These are phyloP conservation scores for Trichoderma hamatum DNA, from an alignment of 2,329 filamentous ascomycete species.

Conservation along the genomic window DNA sequence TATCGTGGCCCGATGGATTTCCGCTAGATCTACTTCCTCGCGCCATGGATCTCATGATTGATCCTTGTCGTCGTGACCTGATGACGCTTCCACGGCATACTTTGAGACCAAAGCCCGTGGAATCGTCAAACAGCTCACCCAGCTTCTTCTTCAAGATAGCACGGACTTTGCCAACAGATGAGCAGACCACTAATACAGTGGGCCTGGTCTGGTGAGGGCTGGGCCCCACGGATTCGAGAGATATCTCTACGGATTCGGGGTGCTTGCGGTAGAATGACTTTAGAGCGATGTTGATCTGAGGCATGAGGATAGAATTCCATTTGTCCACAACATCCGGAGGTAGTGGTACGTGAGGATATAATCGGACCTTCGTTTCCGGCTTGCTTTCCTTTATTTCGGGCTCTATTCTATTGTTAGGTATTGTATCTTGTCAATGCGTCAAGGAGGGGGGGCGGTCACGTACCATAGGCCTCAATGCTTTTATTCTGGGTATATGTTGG, in stretches of 20 bases:
- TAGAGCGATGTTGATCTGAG: constrained; percentile 71
- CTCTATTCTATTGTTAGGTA: constrained; percentile 30
- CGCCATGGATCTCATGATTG: constrained; percentile 40
- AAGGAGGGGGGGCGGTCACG: background rate
- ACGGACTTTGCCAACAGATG: constrained; percentile 72
- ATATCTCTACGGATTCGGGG: constrained; percentile 77
- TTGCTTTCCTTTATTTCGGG: constrained; percentile 31
- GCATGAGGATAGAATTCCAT: constrained; percentile 73
- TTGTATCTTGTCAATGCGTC: background rate
- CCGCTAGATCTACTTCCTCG: constrained; percentile 8
- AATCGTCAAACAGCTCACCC: constrained; percentile 64
- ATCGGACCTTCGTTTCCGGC: constrained; percentile 51
- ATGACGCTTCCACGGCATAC: constrained; percentile 71
- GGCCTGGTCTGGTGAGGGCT: constrained; percentile 67
- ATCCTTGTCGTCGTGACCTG: constrained; percentile 56
- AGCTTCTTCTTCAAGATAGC: constrained; percentile 71
- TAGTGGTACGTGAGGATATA: constrained; percentile 63
- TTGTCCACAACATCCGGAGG: constrained; percentile 65
- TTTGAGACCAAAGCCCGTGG: constrained; percentile 65
- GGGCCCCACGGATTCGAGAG: constrained; percentile 73
- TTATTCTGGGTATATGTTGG: constrained; percentile 8
- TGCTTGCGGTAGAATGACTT: constrained; percentile 72
- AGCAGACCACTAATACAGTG: constrained; percentile 77
- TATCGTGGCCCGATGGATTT: constrained; percentile 31
- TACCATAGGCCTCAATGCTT: background rate